These are phyloP conservation scores for Saccharum hybrid DNA, from an alignment of 202 grass and related monocot species.

Conservation along the genomic window DNA sequence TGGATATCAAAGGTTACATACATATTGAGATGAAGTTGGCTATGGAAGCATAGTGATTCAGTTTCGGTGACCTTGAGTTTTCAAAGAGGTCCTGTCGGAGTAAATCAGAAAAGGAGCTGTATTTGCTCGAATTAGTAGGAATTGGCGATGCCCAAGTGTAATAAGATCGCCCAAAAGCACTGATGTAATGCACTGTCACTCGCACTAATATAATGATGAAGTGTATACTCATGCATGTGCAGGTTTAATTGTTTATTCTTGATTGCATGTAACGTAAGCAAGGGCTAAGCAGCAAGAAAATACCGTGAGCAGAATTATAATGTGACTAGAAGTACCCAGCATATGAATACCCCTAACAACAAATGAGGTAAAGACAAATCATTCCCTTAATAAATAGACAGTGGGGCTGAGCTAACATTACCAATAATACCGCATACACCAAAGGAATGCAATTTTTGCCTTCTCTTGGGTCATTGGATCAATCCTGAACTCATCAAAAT, in stretches of 20 bases:
- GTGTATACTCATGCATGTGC: slow-evolving; percentile 1
- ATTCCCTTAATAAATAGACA: background rate
- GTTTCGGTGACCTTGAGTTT: slow-evolving; percentile 52
- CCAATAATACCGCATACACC: too few species aligned
- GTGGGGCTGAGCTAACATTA: too few species aligned
- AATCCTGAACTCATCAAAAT: too few species aligned
- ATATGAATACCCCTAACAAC: background rate
- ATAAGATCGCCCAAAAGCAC: slow-evolving; percentile 37
- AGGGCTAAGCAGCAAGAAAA: slow-evolving; percentile 8
- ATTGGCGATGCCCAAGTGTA: slow-evolving; percentile 19
- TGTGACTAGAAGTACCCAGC: background rate
- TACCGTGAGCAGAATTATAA: background rate
- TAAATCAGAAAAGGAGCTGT: slow-evolving; percentile 47
- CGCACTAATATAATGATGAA: slow-evolving; percentile 41
- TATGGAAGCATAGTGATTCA: slow-evolving; percentile 5
- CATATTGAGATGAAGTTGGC: slow-evolving; percentile 23
- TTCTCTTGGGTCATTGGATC: too few species aligned
- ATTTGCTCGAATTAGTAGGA: slow-evolving; percentile 50
- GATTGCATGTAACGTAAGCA: background rate
- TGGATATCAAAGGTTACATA: slow-evolving; percentile 24
- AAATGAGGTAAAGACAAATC: background rate
- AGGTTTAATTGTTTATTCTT: slow-evolving; percentile 11
- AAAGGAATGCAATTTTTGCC: background rate
- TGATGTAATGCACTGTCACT: slow-evolving; percentile 34
- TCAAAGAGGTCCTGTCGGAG: slow-evolving; percentile 49